These are phyloP conservation scores for Psilocybe azurescens DNA, from an alignment of 768 basidiomycete genomes.

Conservation along the genomic window DNA sequence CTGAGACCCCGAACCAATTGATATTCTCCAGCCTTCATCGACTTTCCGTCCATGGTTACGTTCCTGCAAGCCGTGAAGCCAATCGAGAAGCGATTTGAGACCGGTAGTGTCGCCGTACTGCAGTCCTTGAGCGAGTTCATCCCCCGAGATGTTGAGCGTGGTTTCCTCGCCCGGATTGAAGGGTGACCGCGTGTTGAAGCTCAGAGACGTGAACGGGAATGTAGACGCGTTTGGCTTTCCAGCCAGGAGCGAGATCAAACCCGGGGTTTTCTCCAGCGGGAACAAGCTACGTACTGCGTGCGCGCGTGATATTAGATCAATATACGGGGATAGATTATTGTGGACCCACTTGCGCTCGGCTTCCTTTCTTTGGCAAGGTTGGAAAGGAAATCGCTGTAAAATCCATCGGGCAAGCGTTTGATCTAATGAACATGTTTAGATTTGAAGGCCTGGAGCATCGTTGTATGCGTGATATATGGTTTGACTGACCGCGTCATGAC, in stretches of 20 bases:
- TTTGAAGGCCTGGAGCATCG: not conserved
- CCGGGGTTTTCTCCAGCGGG: conserved; percentile 79
- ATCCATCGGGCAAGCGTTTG: conserved; percentile 52
- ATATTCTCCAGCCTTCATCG: conserved; percentile 75
- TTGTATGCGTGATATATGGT: not conserved
- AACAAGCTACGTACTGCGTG: conserved; percentile 67
- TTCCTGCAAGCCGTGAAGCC: conserved; percentile 77
- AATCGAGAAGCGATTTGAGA: conserved; percentile 62
- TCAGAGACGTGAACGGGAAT: conserved; percentile 89
- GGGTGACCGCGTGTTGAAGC: conserved; percentile 63
- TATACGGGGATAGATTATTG: not conserved
- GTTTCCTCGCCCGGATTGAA: conserved; percentile 48
- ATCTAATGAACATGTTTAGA: conserved; percentile 17
- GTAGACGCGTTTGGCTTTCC: conserved; percentile 92
- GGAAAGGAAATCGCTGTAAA: conserved; percentile 68
- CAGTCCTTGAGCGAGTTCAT: conserved; percentile 68
- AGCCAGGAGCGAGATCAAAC: conserved; percentile 81
- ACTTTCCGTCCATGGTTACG: conserved; percentile 64
- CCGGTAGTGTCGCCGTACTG: conserved; percentile 83
- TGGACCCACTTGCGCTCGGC: conserved; percentile 64
- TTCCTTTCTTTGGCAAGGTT: conserved; percentile 61
- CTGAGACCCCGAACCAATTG: conserved; percentile 85
- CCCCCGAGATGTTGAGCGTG: conserved; percentile 56
- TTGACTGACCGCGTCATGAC: conserved; percentile 12
- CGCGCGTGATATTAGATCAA: not conserved